Percentiles rank a stretch among this genome's conserved stretches.
These are phyloP conservation scores for Neurospora sp. DNA, from an alignment of 495 filamentous ascomycete species.

Conservation along the genomic window DNA sequence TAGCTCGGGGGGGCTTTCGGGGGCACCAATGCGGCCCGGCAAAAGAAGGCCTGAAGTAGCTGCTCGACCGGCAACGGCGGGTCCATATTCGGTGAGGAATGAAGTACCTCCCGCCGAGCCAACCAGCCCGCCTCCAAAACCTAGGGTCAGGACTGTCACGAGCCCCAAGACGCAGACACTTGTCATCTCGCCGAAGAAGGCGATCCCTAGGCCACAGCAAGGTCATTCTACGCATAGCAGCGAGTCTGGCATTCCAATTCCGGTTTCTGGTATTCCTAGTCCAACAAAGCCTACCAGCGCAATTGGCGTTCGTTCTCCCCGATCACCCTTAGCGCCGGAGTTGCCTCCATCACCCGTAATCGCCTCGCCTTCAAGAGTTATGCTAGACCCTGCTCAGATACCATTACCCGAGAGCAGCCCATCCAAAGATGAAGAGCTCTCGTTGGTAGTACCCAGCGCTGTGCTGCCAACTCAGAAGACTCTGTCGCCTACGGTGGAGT, in stretches of 20 bases:
- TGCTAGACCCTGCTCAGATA: conserved; percentile 9
- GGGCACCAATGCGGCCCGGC: conserved; percentile 44
- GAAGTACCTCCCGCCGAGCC: conserved; percentile 33
- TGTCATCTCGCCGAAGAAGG: conserved; percentile 31
- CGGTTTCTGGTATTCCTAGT: conserved; percentile 22
- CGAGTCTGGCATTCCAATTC: conserved; percentile 29
- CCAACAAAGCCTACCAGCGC: conserved; percentile 20
- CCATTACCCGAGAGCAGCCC: conserved; percentile 17
- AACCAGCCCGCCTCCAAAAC: conserved; percentile 27
- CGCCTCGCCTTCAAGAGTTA: conserved; percentile 28
- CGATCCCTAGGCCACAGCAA: conserved; percentile 30
- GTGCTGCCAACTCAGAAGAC: conserved; percentile 8
- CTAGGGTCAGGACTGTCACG: conserved; percentile 27
- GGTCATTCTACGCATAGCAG: conserved; percentile 34
- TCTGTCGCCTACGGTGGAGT: conserved; percentile 6
- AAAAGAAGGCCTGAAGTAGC: conserved; percentile 39
- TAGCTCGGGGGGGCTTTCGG: conserved; percentile 41
- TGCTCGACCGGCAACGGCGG: conserved; percentile 45
- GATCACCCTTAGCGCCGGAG: conserved; percentile 1
- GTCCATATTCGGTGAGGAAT: conserved; percentile 46
- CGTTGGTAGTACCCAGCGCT: conserved; percentile 33
- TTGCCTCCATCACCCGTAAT: conserved; percentile 13
- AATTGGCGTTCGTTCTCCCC: conserved; percentile 23
- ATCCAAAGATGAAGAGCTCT: conserved; percentile 40
- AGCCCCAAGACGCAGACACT: conserved; percentile 26